Percentiles rank a stretch among this genome's conserved stretches.
Evolutionary conservation across 2,329 filamentous ascomycete species (phyloP).

Genomic region (Epichloe scottii): DNA sequence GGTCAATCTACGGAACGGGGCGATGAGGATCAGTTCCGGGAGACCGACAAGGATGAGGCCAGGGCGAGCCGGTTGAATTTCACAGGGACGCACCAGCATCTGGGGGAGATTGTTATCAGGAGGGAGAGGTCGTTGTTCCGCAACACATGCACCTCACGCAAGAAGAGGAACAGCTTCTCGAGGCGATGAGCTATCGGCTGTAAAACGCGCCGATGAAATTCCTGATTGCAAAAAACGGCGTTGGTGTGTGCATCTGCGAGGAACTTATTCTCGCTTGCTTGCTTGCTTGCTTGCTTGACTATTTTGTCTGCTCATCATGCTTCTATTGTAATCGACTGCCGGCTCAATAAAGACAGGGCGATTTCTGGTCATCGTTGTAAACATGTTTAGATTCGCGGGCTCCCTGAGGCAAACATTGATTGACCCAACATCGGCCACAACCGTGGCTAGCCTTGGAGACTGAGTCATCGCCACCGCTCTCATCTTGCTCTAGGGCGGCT

Average conservation of each 20-base stretch:
- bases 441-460: no score
- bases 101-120: slow-evolving; percentile 22
- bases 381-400: no score
- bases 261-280: neutral
- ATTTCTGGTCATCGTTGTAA: no score
- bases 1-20: slow-evolving; percentile 7
- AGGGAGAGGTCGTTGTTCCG: slow-evolving; percentile 23
- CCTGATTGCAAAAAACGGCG: neutral
- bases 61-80: slow-evolving; percentile 8
- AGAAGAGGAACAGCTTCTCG: slow-evolving; percentile 24
- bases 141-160: slow-evolving; percentile 23
- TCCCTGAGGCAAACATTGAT: no score
- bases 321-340: no score
- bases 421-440: no score
- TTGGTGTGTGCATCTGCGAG: neutral
- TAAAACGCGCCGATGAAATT: slow-evolving; percentile 5
- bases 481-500: no score
- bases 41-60: no score
- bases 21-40: neutral
- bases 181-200: slow-evolving; percentile 21
- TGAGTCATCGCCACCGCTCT: no score
- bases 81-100: slow-evolving; percentile 5
- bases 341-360: no score
- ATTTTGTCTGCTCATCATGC: no score
- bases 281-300: no score